Evolutionary conservation across 2,329 filamentous ascomycete species (phyloP).

Genomic region (Phialophora verrucosa): DNA sequence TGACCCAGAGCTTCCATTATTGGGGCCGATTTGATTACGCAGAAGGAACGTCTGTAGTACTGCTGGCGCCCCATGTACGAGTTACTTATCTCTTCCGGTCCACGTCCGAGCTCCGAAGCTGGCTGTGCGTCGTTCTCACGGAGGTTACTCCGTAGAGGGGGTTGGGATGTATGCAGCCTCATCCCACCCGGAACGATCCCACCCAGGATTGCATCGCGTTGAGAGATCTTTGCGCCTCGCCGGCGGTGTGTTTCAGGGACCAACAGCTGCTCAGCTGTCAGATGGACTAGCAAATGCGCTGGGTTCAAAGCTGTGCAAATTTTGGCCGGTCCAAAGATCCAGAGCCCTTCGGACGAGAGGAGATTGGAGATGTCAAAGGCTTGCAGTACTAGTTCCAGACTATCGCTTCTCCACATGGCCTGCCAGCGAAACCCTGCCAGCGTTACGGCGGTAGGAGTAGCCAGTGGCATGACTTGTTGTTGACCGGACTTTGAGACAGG

Average conservation of each 20-base stretch:
- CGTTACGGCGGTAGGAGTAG: background rate
- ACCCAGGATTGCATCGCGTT: background rate
- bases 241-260: conserved; percentile 13
- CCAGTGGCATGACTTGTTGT: conserved; percentile 9
- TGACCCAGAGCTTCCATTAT: background rate
- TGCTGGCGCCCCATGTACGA: background rate
- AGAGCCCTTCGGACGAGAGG: conserved; percentile 31
- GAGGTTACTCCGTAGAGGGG: background rate
- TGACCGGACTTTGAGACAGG: background rate
- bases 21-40: background rate
- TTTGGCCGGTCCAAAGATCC: conserved; percentile 6
- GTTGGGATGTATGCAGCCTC: background rate
- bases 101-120: background rate
- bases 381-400: background rate
- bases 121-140: background rate
- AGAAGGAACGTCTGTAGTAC: background rate
- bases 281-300: background rate
- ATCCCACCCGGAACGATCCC: background rate
- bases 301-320: background rate
- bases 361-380: conserved; percentile 21
- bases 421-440: background rate
- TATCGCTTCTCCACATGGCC: conserved; percentile 4
- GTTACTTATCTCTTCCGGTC: background rate
- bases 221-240: background rate
- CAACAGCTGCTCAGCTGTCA: too few species aligned